phyloP scores from a whole-genome alignment of 257 asterid genomes.

The Lycium barbarum region DNA sequence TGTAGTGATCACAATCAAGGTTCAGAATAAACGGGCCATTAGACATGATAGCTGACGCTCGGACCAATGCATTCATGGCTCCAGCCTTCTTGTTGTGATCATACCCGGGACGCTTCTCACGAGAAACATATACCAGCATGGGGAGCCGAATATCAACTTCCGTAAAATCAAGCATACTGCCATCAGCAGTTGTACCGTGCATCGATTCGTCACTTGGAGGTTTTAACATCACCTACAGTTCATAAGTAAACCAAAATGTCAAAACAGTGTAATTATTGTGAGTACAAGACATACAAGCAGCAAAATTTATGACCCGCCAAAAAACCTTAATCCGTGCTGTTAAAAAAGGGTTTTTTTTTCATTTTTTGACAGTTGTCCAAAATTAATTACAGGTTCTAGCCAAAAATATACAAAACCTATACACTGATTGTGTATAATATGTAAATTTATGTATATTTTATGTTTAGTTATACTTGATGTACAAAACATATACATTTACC shows the following conservation, averaged over 20 bases:
- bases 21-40: slow-evolving; percentile 92
- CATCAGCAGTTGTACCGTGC: slow-evolving; percentile 53
- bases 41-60: slow-evolving; percentile 91
- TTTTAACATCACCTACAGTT: slow-evolving; percentile 85
- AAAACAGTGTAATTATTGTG: background rate
- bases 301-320: background rate
- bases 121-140: slow-evolving; percentile 82
- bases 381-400: too few relatives aligned
- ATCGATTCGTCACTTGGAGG: slow-evolving; percentile 87
- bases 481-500: too few relatives aligned
- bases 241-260: background rate
- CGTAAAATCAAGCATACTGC: slow-evolving; percentile 59
- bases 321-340: background rate
- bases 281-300: background rate
- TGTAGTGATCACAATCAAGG: slow-evolving; percentile 93
- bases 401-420: too few relatives aligned
- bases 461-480: too few relatives aligned
- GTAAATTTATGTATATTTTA: too few relatives aligned
- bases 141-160: slow-evolving; percentile 92
- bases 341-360: background rate
- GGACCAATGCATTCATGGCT: slow-evolving; percentile 89
- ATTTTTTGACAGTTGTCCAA: too few relatives aligned
- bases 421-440: too few relatives aligned
- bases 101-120: slow-evolving; percentile 87
- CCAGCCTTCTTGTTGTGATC: slow-evolving; percentile 98